phyloP scores from a whole-genome alignment of 306 rosid genomes.

The Spatholobus suberectus region DNA sequence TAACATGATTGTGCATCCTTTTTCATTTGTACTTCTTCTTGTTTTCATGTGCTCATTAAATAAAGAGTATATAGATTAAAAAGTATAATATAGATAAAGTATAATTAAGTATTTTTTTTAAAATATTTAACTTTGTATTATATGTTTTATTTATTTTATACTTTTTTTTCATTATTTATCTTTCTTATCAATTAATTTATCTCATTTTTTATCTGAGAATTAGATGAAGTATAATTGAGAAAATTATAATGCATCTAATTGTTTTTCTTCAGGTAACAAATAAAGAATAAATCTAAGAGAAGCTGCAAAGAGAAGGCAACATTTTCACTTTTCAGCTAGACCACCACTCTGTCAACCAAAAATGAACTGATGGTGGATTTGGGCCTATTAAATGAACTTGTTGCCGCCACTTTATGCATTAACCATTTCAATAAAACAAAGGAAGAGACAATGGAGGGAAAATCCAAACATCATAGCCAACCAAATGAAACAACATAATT shows the following conservation, averaged over 20 bases:
- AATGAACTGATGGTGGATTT: slow-evolving; percentile 10
- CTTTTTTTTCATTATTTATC: background rate
- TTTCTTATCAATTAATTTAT: background rate
- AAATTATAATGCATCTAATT: background rate
- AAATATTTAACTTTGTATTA: too few species aligned
- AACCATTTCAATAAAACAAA: background rate
- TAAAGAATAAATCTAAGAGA: background rate
- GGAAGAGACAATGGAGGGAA: background rate
- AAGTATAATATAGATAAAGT: too few species aligned
- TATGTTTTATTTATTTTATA: background rate
- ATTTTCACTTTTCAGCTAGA: slow-evolving; percentile 20
- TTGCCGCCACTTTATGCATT: background rate
- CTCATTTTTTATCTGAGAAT: background rate
- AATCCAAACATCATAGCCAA: background rate
- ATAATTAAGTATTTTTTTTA: too few species aligned
- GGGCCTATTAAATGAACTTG: slow-evolving; percentile 24
- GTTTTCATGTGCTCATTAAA: background rate
- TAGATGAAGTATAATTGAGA: background rate
- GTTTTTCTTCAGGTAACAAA: background rate
- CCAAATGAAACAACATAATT: slow-evolving; percentile 22
- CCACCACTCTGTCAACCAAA: background rate
- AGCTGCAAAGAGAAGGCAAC: slow-evolving; percentile 1
- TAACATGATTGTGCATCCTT: background rate
- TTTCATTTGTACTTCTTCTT: background rate
- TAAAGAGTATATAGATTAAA: background rate